Evolutionary conservation across 495 filamentous ascomycete genomes (phyloP), one percentile per base, ranked within the genome.

Genomic region (Talaromyces wortmannii): DNA sequence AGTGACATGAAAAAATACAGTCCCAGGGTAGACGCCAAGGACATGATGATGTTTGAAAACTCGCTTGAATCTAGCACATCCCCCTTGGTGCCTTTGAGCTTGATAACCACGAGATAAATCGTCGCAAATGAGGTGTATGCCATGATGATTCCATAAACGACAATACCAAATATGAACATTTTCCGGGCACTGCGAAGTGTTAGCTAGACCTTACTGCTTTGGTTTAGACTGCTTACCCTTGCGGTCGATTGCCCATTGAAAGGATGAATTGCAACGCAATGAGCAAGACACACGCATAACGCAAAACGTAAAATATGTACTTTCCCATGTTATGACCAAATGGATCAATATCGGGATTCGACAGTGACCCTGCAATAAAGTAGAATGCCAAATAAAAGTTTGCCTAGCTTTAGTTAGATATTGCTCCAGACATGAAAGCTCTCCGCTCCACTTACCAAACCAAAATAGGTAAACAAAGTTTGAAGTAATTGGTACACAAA

Each of bases 361-460:
- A 83, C 12, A 99, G 81, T n/a, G 91, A 95, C 42, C 95, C 95
- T 46, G 91, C 91, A 64, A 97, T 90, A 78, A 97, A 97, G 80
- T 91, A 97, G 70, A 99, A 99, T 58, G 91, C 94, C 50, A 99
- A 83, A 66, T 97, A 99, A 74, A 97, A 99, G 70, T 99, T 99
- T 62, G 94, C 92, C 82, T 84, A 29, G 33, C 13, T 0, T 3
- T 46, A 33, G 29, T 49, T 53, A 55, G 45, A 52, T 4, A 51
- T 48, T n/a, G 36, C 29, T 5, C 47, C 49, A 0, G 12, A 29
- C 36, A 2, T 8, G 49, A 40, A 30, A 18, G 12, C 6, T 13
- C 16, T 23, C 23, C 23, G 45, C 18, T 30, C 18, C 8, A 71
- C 75, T 58, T 64, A 82, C 83, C 55, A 99, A 83, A 12, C 94